A percentile compares a stretch with the other conserved stretches of the same genome.
Evolutionary conservation across 306 rosid species (phyloP).

Genomic region (Glycine latifolia): DNA sequence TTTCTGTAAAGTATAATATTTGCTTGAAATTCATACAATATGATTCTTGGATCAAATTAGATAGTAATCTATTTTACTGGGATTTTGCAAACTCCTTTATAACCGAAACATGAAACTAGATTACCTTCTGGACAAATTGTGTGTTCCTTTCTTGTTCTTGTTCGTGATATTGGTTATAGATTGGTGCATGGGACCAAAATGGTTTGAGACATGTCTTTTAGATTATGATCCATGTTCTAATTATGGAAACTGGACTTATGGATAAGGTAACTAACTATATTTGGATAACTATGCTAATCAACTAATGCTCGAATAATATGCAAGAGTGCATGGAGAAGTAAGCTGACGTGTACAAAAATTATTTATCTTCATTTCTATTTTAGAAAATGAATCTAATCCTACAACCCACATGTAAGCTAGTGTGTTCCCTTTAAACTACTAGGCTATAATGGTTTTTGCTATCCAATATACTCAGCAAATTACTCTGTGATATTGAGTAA

Average conservation of each 20-base stretch:
- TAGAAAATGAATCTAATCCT: background rate
- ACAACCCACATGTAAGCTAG: background rate
- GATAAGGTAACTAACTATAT: constrained; percentile 76
- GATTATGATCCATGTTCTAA: constrained; percentile 98
- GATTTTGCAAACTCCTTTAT: background rate
- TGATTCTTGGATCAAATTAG: constrained; percentile 20
- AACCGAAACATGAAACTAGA: constrained; percentile 14
- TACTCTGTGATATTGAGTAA: too few relatives aligned
- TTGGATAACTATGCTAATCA: constrained; percentile 33
- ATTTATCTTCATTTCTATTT: background rate
- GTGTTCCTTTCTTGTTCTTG: constrained; percentile 92
- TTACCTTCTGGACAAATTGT: constrained; percentile 66
- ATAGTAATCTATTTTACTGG: background rate
- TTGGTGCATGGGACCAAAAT: constrained; percentile 99
- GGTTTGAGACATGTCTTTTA: constrained; percentile 96
- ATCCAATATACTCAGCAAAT: too few relatives aligned
- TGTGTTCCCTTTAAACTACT: constrained; percentile 12
- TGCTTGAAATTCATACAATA: too few relatives aligned
- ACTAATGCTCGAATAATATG: constrained; percentile 9
- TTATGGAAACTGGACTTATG: constrained; percentile 97
- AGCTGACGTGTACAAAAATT: background rate
- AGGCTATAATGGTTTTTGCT: background rate
- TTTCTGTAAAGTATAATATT: background rate
- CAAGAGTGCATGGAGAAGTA: constrained; percentile 5
- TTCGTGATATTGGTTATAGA: constrained; percentile 95